Evolutionary conservation across 495 filamentous ascomycete genomes (phyloP).

Genomic region (Xylaria longipes): DNA sequence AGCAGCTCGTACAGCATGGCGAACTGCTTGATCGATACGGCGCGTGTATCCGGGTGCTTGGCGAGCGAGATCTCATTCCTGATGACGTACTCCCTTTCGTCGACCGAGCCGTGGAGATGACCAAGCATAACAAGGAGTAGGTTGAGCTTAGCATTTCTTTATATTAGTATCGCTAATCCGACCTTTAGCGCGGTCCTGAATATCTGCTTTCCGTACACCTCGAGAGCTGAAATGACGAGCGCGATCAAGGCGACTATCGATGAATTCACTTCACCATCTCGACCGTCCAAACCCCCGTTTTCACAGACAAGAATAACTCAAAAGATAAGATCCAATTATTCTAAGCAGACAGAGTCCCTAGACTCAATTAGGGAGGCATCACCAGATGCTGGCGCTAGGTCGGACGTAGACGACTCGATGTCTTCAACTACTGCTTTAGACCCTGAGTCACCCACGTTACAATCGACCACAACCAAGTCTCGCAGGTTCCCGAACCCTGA

Average conservation of each 20-base stretch:
- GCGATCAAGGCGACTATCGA: slow-evolving; percentile 85
- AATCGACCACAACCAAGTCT: slow-evolving; percentile 37
- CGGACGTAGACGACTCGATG: slow-evolving; percentile 61
- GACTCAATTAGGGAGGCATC: slow-evolving; percentile 52
- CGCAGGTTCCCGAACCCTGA: slow-evolving; percentile 67
- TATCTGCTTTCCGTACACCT: slow-evolving; percentile 97
- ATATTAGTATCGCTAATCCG: slow-evolving; percentile 25
- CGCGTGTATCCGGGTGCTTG: slow-evolving; percentile 81
- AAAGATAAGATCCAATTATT: slow-evolving; percentile 71
- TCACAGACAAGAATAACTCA: slow-evolving; percentile 85
- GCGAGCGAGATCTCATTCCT: slow-evolving; percentile 78
- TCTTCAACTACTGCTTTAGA: slow-evolving; percentile 57
- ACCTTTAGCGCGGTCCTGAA: slow-evolving; percentile 76
- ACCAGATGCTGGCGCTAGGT: slow-evolving; percentile 43
- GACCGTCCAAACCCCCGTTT: slow-evolving; percentile 70
- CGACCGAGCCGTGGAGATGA: slow-evolving; percentile 81
- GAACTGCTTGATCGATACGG: slow-evolving; percentile 93
- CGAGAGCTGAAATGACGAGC: slow-evolving; percentile 93
- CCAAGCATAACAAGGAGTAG: slow-evolving; percentile 78
- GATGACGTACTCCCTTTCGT: slow-evolving; percentile 88
- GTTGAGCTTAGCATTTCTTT: slow-evolving; percentile 21
- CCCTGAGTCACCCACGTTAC: slow-evolving; percentile 53
- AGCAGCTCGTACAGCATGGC: slow-evolving; percentile 89
- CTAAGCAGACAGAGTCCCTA: slow-evolving; percentile 56
- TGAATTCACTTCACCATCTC: slow-evolving; percentile 74